phyloP scores from a whole-genome alignment of 1,284 basidiomycete species.

The Athelia psychrophila region DNA sequence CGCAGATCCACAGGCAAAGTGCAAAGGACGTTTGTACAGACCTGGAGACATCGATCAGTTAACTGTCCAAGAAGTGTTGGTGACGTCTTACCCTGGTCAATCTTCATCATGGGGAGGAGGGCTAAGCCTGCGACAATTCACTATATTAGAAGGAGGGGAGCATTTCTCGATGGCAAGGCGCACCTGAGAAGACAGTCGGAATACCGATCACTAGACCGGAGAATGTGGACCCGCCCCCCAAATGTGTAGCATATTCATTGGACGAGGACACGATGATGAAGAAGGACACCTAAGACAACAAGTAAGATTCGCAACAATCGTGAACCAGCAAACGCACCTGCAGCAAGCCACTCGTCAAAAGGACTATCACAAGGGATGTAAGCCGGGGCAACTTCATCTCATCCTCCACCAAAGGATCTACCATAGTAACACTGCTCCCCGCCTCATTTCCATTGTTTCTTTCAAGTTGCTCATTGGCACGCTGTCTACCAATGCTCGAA shows the following conservation, averaged over 20 bases:
- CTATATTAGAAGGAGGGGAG: too few species aligned
- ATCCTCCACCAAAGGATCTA: too few species aligned
- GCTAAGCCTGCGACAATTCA: conserved; percentile 44
- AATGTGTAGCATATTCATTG: conserved; percentile 54
- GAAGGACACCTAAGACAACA: conserved; percentile 49
- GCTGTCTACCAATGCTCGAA: too few species aligned
- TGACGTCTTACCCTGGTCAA: conserved; percentile 46
- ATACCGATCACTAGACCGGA: conserved; percentile 73
- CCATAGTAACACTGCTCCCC: too few species aligned
- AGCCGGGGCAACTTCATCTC: conserved; percentile 47
- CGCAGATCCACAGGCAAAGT: conserved; percentile 39
- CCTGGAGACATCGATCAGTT: conserved; percentile 30
- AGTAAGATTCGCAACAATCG: neutral
- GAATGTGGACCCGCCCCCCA: conserved; percentile 65
- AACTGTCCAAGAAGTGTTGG: too few species aligned
- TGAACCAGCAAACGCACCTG: conserved; percentile 32
- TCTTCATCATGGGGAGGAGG: conserved; percentile 54
- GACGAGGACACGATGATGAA: conserved; percentile 70
- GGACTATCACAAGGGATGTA: conserved; percentile 39
- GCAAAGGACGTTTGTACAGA: conserved; percentile 44
- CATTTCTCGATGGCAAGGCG: neutral
- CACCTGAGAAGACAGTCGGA: conserved; percentile 15
- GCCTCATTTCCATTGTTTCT: too few species aligned
- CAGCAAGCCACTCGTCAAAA: conserved; percentile 39
- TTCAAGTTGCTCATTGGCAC: too few species aligned